Percentiles rank a stretch among this genome's conserved stretches.
phyloP scores from a whole-genome alignment of 2,329 filamentous ascomycete species.

The Trichoderma atrobrunneum region DNA sequence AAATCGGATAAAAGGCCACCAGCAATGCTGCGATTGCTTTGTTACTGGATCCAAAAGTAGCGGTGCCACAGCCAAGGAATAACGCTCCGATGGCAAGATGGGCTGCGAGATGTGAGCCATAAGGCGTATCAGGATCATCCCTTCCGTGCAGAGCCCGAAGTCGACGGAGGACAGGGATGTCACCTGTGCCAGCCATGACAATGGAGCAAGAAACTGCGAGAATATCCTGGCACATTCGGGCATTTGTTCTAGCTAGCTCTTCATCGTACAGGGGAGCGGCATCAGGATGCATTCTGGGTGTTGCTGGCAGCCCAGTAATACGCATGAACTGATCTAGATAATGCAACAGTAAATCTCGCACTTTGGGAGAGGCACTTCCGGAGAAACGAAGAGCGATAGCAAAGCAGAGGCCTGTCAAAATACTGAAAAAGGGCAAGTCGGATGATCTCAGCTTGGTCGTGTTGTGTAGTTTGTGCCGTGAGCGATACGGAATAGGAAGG shows the following conservation, averaged over 20 bases:
- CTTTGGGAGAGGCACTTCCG: conserved; percentile 65
- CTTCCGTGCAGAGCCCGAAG: conserved; percentile 85
- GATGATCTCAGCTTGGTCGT: conserved; percentile 67
- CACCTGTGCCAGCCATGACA: conserved; percentile 95
- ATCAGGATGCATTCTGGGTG: conserved; percentile 29
- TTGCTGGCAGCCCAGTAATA: conserved; percentile 59
- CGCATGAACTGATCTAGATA: conserved; percentile 86
- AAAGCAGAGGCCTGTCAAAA: conserved; percentile 85
- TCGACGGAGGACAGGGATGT: conserved; percentile 78
- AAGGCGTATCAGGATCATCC: conserved; percentile 78
- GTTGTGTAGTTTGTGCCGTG: conserved; percentile 56
- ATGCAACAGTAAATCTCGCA: conserved; percentile 76
- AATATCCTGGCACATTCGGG: conserved; percentile 87
- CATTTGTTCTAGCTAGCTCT: conserved; percentile 76
- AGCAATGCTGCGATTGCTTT: conserved; percentile 82
- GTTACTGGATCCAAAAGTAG: conserved; percentile 86
- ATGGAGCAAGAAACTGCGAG: conserved; percentile 77
- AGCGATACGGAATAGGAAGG: conserved; percentile 67
- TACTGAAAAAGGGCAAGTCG: conserved; percentile 90
- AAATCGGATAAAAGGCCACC: conserved; percentile 90
- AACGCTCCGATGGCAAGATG: conserved; percentile 89
- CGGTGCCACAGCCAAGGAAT: conserved; percentile 88
- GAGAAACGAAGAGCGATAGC: conserved; percentile 71
- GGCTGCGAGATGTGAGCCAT: conserved; percentile 88
- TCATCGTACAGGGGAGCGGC: conserved; percentile 66